Evolutionary conservation across 2,329 filamentous ascomycete species (phyloP).

Genomic region (Fusarium tuaranense): DNA sequence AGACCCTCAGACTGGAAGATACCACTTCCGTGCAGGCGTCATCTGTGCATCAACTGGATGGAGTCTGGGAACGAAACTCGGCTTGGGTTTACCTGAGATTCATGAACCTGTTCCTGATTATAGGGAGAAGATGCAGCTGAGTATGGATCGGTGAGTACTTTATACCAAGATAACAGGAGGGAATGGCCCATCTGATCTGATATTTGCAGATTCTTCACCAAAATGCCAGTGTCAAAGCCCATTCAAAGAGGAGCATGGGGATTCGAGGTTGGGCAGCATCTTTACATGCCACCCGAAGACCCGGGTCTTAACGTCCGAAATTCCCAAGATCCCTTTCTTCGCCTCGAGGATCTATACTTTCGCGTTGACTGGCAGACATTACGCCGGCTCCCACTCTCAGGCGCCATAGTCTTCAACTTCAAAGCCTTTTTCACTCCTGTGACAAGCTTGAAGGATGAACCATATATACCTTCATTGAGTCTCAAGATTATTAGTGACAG

Average conservation of each 20-base stretch:
- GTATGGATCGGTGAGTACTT: conserved; percentile 79
- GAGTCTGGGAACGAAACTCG: conserved; percentile 80
- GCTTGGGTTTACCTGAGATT: conserved; percentile 76
- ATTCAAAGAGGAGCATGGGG: conserved; percentile 90
- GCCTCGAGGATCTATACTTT: conserved; percentile 70
- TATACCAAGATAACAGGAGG: fast-evolving
- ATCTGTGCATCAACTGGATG: conserved; percentile 85
- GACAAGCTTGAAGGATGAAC: conserved; percentile 75
- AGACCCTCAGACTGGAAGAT: conserved; percentile 76
- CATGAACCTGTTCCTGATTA: conserved; percentile 83
- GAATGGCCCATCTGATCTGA: no score
- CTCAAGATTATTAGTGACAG: conserved; percentile 21
- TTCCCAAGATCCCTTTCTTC: conserved; percentile 70
- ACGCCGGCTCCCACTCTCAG: conserved; percentile 80
- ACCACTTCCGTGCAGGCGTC: conserved; percentile 79
- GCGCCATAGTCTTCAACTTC: conserved; percentile 85
- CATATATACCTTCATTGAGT: conserved; percentile 70
- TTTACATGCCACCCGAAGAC: conserved; percentile 79
- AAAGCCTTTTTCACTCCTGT: conserved; percentile 86
- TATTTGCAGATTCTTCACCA: conserved; percentile 75
- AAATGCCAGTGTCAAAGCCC: conserved; percentile 77
- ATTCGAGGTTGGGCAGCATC: conserved; percentile 77
- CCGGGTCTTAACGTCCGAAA: conserved; percentile 70
- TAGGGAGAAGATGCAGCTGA: conserved; percentile 86
- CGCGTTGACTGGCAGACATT: conserved; percentile 91